Percentiles rank a stretch among this genome's conserved stretches.
Conservation (phyloP, 1,284 basidiomycete genomes). For the Pseudozyma thailandica region DNA sequence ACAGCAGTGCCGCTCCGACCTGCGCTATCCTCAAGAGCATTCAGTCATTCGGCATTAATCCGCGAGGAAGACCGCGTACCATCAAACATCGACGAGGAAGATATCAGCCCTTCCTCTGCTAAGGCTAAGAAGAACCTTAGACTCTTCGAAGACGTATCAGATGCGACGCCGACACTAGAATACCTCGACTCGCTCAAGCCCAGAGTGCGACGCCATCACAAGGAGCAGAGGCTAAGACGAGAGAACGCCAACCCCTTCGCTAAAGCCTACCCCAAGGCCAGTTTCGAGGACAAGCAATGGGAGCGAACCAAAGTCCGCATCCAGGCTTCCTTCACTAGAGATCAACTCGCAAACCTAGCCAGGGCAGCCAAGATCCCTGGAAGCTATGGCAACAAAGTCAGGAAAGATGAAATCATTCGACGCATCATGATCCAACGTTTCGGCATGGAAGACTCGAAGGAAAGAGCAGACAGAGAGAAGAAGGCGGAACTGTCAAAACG, state of each 20-base stretch:
- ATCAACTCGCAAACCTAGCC: constrained; percentile 29
- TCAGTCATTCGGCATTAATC: constrained; percentile 2
- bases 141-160: constrained; percentile 27
- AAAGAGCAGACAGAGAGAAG: constrained; percentile 27
- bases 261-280: constrained; percentile 10
- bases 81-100: background rate
- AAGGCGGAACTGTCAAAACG: constrained; percentile 29
- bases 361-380: constrained; percentile 35
- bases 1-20: background rate
- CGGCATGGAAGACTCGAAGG: constrained; percentile 35
- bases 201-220: background rate
- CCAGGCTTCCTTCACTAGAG: constrained; percentile 42
- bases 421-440: constrained; percentile 47
- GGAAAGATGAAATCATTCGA: constrained; percentile 34
- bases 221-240: constrained; percentile 3
- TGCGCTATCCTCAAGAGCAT: constrained; percentile 1
- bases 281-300: constrained; percentile 38
- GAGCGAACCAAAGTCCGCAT: constrained; percentile 32
- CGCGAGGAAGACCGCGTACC: background rate
- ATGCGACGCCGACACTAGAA: constrained; percentile 38
- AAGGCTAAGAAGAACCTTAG: constrained; percentile 1
- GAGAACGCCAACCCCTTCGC: constrained; percentile 22
- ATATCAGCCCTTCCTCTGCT: background rate
- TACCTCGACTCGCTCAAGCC: constrained; percentile 50
- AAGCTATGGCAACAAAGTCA: constrained; percentile 16